Base-by-base conservation (phyloP, 768 basidiomycete species). In the Mycena polygramma region DNA sequence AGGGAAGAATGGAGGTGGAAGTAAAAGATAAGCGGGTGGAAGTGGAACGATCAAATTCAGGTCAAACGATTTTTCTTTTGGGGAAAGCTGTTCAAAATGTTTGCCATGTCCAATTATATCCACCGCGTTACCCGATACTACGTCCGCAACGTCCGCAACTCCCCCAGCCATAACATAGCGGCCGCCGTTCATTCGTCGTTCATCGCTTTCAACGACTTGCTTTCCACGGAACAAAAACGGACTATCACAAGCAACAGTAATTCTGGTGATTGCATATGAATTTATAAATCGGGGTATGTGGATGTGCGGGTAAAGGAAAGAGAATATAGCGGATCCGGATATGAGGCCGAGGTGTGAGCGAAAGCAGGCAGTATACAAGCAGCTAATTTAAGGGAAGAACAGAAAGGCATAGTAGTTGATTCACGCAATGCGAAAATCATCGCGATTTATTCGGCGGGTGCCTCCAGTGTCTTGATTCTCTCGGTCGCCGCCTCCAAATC, bases 401-500 rank as follows among this genome's bases (percentile, higher is more conserved):
- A 58, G 66, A 64, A 72, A 57, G 58, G 59, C 68, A 65, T 61
- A 55, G 49, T 64, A 35, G 64, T 64, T 69, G 72, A 64, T 72
- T 73, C 59, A 72, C 46, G 71, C 71, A 71, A 72, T n/a, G 9
- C 26, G 26, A 19, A 46, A 6, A 13, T 22, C 20, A 13, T 22
- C 20, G 17, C 60, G 20, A 24, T 2, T 63, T 49, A 76, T 70
- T 71, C 69, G 57, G 80, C 53, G 43, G 71, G 63, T 41, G 74
- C 70, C 68, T 75, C 54, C 69, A 79, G 75, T 60, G 78, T 71
- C 74, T 84, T 83, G 71, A 85, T 73, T 75, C 85, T 83, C 58
- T 87, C 83, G 37, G 73, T 82, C 58, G 88, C 81, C 51, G 78
- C 76, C 58, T 87, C 89, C 70, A 92, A 72, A 72, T 94, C 92